Conservation (phyloP, 2,329 filamentous ascomycete species). For the Scedosporium dehoogii region DNA sequence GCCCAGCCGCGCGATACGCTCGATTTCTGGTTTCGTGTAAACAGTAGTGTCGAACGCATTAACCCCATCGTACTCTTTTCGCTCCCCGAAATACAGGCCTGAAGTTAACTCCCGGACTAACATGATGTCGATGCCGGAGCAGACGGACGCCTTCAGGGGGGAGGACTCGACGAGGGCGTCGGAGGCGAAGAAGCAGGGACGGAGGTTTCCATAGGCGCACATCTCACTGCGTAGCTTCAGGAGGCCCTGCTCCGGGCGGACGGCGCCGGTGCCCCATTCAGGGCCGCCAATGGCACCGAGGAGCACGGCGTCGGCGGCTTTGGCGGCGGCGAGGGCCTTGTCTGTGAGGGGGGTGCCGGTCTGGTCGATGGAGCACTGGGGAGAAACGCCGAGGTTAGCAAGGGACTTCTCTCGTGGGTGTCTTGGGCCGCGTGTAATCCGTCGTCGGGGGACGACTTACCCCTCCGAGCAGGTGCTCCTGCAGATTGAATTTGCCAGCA, state of each 20-base stretch:
- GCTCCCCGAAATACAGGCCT: conserved; percentile 91
- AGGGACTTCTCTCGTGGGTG: too few relatives aligned
- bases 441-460: too few relatives aligned
- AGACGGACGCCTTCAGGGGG: conserved; percentile 77
- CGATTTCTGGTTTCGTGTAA: too few relatives aligned
- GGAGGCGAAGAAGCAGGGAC: conserved; percentile 91
- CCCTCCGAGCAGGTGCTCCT: too few relatives aligned
- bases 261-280: conserved; percentile 81
- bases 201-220: conserved; percentile 87
- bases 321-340: conserved; percentile 71
- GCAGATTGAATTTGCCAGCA: too few relatives aligned
- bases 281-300: conserved; percentile 94
- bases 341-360: conserved; percentile 72
- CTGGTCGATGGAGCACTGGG: conserved; percentile 90
- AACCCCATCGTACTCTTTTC: conserved; percentile 71
- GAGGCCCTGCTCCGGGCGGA: conserved; percentile 88
- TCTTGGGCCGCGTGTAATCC: too few relatives aligned
- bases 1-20: too few relatives aligned
- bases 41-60: too few relatives aligned
- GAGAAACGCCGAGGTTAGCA: too few relatives aligned
- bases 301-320: conserved; percentile 78
- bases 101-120: conserved; percentile 87
- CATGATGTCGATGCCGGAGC: conserved; percentile 81
- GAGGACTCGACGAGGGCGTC: conserved; percentile 75
- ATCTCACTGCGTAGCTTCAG: conserved; percentile 88